These are phyloP conservation scores for Arthrobotrys pseudoclavata DNA, from an alignment of 2,329 filamentous ascomycete species.

Conservation along the genomic window DNA sequence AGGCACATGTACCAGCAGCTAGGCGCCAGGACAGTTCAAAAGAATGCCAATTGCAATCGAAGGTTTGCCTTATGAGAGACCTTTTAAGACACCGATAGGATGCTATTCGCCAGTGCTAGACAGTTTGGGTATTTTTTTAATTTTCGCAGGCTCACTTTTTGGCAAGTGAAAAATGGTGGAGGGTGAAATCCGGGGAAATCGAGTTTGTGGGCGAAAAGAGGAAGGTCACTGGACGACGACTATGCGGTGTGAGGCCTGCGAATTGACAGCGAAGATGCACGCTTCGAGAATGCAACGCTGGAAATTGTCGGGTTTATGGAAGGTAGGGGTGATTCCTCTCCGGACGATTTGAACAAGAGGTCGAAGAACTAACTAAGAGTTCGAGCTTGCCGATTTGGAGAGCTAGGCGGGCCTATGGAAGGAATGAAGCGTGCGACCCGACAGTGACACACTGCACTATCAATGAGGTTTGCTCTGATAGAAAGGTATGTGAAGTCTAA, in stretches of 20 bases:
- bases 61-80: slow-evolving; percentile 45
- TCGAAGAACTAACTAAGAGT: slow-evolving; percentile 29
- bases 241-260: slow-evolving; percentile 41
- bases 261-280: slow-evolving; percentile 41
- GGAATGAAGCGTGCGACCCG: slow-evolving; percentile 15
- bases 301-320: slow-evolving; percentile 37
- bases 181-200: slow-evolving; percentile 56
- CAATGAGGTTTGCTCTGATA: slow-evolving; percentile 32
- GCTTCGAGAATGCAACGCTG: slow-evolving; percentile 35
- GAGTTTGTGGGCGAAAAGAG: slow-evolving; percentile 44
- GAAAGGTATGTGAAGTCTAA: slow-evolving; percentile 14
- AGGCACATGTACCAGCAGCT: slow-evolving; percentile 21
- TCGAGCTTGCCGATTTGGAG: slow-evolving; percentile 32
- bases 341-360: slow-evolving; percentile 27
- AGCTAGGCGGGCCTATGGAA: slow-evolving; percentile 24
- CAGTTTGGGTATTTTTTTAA: slow-evolving; percentile 20
- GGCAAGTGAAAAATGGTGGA: slow-evolving; percentile 48
- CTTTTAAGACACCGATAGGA: slow-evolving; percentile 28
- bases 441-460: slow-evolving; percentile 30
- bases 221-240: slow-evolving; percentile 52
- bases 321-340: slow-evolving; percentile 26
- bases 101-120: slow-evolving; percentile 37
- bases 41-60: slow-evolving; percentile 49
- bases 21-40: slow-evolving; percentile 46
- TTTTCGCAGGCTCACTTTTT: slow-evolving; percentile 37